phyloP scores from a whole-genome alignment of 2,329 filamentous ascomycete species.

The Nigrospora oryzae region DNA sequence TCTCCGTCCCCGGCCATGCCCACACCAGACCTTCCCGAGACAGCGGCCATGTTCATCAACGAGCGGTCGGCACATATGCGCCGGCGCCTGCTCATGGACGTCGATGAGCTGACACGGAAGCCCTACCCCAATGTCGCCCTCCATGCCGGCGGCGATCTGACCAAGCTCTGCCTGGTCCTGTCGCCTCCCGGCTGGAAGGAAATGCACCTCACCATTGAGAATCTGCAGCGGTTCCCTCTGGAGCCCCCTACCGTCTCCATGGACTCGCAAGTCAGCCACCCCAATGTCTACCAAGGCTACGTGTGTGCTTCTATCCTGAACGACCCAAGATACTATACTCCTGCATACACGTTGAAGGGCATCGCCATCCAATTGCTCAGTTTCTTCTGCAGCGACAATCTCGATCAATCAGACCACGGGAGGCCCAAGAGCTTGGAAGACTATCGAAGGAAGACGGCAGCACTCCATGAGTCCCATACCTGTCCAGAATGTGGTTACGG shows the following conservation, averaged over 20 bases:
- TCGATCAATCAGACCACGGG: constrained; percentile 29
- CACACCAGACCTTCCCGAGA: no score
- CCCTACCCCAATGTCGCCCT: constrained; percentile 39
- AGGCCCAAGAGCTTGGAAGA: no score
- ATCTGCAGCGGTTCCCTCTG: constrained; percentile 29
- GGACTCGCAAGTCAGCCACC: constrained; percentile 30
- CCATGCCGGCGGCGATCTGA: constrained; percentile 25
- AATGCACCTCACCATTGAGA: constrained; percentile 31
- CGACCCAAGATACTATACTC: constrained; percentile 31
- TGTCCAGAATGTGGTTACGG: no score
- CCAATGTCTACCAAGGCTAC: constrained; percentile 32
- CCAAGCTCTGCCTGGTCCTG: constrained; percentile 32
- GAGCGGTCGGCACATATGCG: not conserved
- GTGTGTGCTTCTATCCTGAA: constrained; percentile 40
- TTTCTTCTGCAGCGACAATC: constrained; percentile 37
- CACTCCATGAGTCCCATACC: no score
- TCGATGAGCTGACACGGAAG: constrained; percentile 32
- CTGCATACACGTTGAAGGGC: constrained; percentile 40
- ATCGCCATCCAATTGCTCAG: constrained; percentile 42
- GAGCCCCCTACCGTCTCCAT: constrained; percentile 28
- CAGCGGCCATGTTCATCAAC: no score
- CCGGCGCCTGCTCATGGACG: constrained; percentile 30
- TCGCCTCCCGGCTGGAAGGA: constrained; percentile 25
- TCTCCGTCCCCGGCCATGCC: no score
- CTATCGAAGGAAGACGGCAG: no score